phyloP scores from a whole-genome alignment of 1,284 basidiomycete species.

The Trametes polyzona region DNA sequence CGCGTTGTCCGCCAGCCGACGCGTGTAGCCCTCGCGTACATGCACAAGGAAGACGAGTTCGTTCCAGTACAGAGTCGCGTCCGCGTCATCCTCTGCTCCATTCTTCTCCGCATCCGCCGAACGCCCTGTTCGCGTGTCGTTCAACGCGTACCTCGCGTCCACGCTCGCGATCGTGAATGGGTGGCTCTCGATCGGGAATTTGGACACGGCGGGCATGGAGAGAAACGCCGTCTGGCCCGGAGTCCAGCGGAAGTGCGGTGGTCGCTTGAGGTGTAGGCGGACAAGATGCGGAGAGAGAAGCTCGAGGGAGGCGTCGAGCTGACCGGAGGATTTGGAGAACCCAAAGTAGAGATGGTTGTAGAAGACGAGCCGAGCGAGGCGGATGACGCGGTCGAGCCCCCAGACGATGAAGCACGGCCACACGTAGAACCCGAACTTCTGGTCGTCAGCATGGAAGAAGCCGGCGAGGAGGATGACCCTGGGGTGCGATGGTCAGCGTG shows the following conservation, averaged over 20 bases:
- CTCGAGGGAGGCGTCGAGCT: slow-evolving; percentile 46
- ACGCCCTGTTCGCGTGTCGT: neutral
- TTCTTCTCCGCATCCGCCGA: slow-evolving; percentile 4
- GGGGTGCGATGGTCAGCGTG: too few species aligned
- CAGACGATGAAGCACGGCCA: slow-evolving; percentile 66
- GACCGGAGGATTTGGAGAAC: slow-evolving; percentile 26
- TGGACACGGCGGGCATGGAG: slow-evolving; percentile 46
- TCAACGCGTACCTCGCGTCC: slow-evolving; percentile 28
- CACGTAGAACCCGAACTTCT: slow-evolving; percentile 38
- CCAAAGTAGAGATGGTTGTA: slow-evolving; percentile 52
- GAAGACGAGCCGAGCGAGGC: slow-evolving; percentile 50
- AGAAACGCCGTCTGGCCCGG: slow-evolving; percentile 58
- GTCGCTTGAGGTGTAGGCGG: slow-evolving; percentile 49
- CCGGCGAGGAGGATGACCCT: slow-evolving; percentile 30
- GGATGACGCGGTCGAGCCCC: slow-evolving; percentile 63
- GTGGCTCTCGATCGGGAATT: slow-evolving; percentile 50
- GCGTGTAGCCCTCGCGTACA: slow-evolving; percentile 53
- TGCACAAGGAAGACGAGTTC: slow-evolving; percentile 55
- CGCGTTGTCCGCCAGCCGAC: slow-evolving; percentile 42
- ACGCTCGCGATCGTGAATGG: slow-evolving; percentile 58
- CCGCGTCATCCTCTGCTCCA: neutral
- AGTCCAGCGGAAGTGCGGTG: slow-evolving; percentile 44
- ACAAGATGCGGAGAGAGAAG: slow-evolving; percentile 53
- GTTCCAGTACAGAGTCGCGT: slow-evolving; percentile 33
- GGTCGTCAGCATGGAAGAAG: slow-evolving; percentile 41